Conservation (phyloP, 345 rosid genomes). For the Stellera chamaejasme region DNA sequence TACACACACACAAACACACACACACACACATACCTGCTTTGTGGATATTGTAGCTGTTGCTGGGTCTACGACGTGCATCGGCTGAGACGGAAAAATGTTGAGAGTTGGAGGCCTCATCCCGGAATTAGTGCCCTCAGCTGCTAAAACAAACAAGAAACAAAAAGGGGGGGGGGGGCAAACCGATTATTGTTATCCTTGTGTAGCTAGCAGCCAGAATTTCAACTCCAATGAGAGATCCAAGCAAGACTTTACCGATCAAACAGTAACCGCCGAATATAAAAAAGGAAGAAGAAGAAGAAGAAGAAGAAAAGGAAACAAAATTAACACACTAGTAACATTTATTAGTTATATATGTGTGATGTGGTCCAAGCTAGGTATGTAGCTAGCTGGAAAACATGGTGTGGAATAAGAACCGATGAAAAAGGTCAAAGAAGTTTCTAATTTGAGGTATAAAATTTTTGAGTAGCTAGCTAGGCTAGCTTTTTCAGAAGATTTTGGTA, state of each 20-base stretch:
- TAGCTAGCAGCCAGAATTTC: slow-evolving; percentile 10
- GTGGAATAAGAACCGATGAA: no score
- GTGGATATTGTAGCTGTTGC: slow-evolving; percentile 18
- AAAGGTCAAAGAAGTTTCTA: no score
- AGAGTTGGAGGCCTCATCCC: slow-evolving; percentile 94
- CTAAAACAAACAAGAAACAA: slow-evolving; percentile 18
- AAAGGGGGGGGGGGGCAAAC: slow-evolving; percentile 16
- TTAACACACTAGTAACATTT: no score
- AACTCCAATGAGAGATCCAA: slow-evolving; percentile 9
- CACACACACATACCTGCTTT: slow-evolving; percentile 19
- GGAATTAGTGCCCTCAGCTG: slow-evolving; percentile 35
- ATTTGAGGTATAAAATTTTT: no score
- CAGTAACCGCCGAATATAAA: slow-evolving; percentile 12
- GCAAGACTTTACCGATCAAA: slow-evolving; percentile 22
- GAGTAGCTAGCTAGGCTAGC: no score
- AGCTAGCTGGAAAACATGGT: no score
- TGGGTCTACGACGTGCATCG: slow-evolving; percentile 76
- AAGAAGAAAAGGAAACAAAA: slow-evolving; percentile 1
- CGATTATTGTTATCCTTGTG: slow-evolving; percentile 14
- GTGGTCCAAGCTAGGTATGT: no score
- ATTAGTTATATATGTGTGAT: no score
- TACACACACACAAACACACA: no score
- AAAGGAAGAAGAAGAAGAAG: slow-evolving; percentile 11
- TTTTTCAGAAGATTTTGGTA: slow-evolving; percentile 20
- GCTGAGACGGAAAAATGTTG: slow-evolving; percentile 96